Percentiles rank a stretch among this genome's conserved stretches.
Conservation (phyloP, 2,329 filamentous ascomycete species). For the Cyclaneusma minus region DNA sequence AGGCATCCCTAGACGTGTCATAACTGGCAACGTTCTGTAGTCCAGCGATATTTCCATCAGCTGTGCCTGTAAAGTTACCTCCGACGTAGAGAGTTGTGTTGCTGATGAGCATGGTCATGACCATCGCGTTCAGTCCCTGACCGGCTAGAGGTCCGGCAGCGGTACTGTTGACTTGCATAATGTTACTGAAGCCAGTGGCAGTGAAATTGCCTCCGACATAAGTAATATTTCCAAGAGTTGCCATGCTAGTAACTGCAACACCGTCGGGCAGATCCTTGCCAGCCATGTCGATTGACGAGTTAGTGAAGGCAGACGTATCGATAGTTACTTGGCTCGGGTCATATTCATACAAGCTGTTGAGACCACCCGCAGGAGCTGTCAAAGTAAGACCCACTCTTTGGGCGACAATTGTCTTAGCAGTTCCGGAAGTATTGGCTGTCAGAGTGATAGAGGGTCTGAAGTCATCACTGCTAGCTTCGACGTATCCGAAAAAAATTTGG, state of each 20-base stretch:
- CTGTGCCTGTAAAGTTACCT: constrained; percentile 68
- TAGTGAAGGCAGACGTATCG: constrained; percentile 45
- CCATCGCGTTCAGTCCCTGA: constrained; percentile 65
- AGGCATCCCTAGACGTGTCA: constrained; percentile 49
- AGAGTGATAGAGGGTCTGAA: constrained; percentile 76
- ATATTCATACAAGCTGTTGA: constrained; percentile 88
- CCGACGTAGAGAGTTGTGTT: constrained; percentile 59
- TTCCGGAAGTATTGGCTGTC: constrained; percentile 41
- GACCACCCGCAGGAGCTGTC: constrained; percentile 56
- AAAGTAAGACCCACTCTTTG: constrained; percentile 70
- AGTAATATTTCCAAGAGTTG: constrained; percentile 43
- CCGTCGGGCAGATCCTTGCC: constrained; percentile 51
- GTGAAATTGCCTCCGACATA: constrained; percentile 82
- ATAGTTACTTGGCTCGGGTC: constrained; percentile 47
- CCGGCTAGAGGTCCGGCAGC: constrained; percentile 45
- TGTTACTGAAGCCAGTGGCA: constrained; percentile 50
- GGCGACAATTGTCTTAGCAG: constrained; percentile 67
- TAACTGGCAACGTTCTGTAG: constrained; percentile 67
- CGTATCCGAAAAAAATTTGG: constrained; percentile 69
- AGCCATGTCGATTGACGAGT: constrained; percentile 62
- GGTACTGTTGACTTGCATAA: constrained; percentile 56
- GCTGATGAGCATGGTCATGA: constrained; percentile 56
- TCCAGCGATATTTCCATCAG: constrained; percentile 40
- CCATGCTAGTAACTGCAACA: constrained; percentile 58
- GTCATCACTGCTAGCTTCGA: constrained; percentile 56